These are phyloP conservation scores for Pseudocercospora pini-densiflorae DNA, from an alignment of 2,329 filamentous ascomycete genomes.

Conservation along the genomic window DNA sequence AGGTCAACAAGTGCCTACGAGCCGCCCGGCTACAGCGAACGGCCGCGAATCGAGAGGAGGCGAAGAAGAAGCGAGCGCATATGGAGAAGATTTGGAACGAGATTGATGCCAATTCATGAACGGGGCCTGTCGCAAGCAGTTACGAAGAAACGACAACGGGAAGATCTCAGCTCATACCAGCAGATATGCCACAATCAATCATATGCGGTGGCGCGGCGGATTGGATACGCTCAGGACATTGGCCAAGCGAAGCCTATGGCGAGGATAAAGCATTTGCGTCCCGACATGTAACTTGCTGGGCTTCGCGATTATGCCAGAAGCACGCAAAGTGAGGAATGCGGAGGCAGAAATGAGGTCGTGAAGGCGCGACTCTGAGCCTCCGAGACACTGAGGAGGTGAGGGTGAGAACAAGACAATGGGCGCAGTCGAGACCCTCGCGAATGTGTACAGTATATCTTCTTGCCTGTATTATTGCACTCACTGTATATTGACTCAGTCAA, in stretches of 20 bases:
- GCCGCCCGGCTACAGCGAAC: slow-evolving; percentile 80
- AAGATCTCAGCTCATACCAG: neutral
- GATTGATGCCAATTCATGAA: slow-evolving; percentile 71
- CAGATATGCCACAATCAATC: neutral
- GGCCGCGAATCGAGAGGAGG: slow-evolving; percentile 71
- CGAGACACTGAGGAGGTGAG: neutral
- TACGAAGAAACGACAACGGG: neutral
- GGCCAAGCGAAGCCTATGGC: neutral
- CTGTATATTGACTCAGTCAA: neutral
- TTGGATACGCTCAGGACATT: no score
- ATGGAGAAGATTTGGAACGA: slow-evolving; percentile 81
- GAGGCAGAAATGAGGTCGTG: neutral
- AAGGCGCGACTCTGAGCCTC: neutral
- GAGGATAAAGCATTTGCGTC: neutral
- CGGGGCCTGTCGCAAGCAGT: neutral
- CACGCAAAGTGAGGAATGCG: neutral
- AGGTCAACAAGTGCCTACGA: slow-evolving; percentile 84
- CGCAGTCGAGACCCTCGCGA: neutral
- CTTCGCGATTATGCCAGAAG: no score
- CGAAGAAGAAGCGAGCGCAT: slow-evolving; percentile 71
- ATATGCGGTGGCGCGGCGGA: neutral
- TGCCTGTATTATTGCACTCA: neutral
- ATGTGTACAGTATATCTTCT: neutral
- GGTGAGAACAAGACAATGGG: neutral
- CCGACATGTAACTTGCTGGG: no score